These are phyloP conservation scores for Farysia itapuensis DNA, from an alignment of 1,284 basidiomycete genomes.

Conservation along the genomic window DNA sequence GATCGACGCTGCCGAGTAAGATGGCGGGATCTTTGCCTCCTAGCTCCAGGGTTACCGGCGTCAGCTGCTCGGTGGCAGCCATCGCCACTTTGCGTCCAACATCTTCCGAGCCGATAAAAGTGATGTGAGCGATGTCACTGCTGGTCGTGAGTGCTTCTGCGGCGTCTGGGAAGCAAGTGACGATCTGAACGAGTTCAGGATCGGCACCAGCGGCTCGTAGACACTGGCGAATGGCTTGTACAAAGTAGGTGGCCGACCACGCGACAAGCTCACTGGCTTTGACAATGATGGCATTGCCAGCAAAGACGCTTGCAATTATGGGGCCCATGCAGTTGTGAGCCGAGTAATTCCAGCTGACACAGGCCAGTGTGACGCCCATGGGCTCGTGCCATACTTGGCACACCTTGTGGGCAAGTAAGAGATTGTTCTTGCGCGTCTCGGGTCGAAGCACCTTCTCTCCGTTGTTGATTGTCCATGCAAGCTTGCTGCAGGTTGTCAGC, in stretches of 20 bases:
- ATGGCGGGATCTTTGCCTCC: conserved; percentile 69
- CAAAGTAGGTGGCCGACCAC: conserved; percentile 58
- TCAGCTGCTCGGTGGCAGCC: conserved; percentile 80
- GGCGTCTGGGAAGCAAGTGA: conserved; percentile 83
- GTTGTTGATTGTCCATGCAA: conserved; percentile 51
- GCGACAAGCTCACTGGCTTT: conserved; percentile 68
- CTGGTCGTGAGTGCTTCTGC: conserved; percentile 80
- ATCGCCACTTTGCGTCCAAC: conserved; percentile 81
- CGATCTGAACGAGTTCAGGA: conserved; percentile 65
- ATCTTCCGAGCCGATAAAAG: conserved; percentile 87
- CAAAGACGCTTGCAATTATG: conserved; percentile 82
- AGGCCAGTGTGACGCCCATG: conserved; percentile 85
- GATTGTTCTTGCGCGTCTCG: conserved; percentile 64
- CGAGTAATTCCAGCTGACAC: conserved; percentile 77
- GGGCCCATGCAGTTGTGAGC: conserved; percentile 93
- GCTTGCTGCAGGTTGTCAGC: conserved; percentile 50
- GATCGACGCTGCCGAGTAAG: conserved; percentile 63
- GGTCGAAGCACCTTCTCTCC: conserved; percentile 37
- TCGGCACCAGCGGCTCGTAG: conserved; percentile 72
- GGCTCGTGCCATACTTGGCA: conserved; percentile 81
- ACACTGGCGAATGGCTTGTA: conserved; percentile 65
- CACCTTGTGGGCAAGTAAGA: conserved; percentile 81
- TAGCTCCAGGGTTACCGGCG: conserved; percentile 85
- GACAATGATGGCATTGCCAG: conserved; percentile 85
- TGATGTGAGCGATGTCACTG: conserved; percentile 71